Base-by-base conservation (phyloP, 148 eudicot genomes). In the Rhododendron simsii region DNA sequence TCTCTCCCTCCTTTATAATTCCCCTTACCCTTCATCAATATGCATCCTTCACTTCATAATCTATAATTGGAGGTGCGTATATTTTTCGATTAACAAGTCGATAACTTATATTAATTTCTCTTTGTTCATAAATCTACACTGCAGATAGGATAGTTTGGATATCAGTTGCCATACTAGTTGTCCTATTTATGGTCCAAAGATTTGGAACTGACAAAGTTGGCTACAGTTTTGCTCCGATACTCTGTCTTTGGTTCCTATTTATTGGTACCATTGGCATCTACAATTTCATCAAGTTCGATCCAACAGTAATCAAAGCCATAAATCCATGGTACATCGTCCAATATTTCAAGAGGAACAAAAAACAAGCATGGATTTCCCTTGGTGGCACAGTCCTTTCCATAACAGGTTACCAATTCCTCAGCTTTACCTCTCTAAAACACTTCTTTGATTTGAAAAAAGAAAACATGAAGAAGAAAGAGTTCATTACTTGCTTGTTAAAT, bases 341-440 rank as follows among this genome's bases (percentile, higher is more conserved):
- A 20, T 87, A 89, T 84, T 89, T 87, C 67, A 55, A 48, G 63
- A 87, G 89, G 53, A 89, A 89, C 45, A 69, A 69, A 35, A 89
- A 89, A 47, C 59, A 80, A 0, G 91, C 87, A 9, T 89, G 91
- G 89, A 78, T 85, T 75, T 89, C 91, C 10, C 89, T 89, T 18
- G 91, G 91, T 55, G 91, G 89, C 23, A 67, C 81, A 10, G 88
- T 87, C 35, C 86, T 89, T 55, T 57, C 86, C 59, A 87, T 83
- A 37, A 89, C 91, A 35, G 90, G 90, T 88, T 51, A 55, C 21
- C 74, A 20, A 85, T 55, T 55, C 20, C 23, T 55, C 61, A 15
- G 23, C 61, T 55, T 55, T 55, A 55, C 91, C 16, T 88, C 87
- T 88, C 45, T 37, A 12, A 15, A 59, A 8, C 50, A 41, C 20